Base-by-base conservation (phyloP, 441 rosid genomes). In the Syzygium syzygioides region DNA sequence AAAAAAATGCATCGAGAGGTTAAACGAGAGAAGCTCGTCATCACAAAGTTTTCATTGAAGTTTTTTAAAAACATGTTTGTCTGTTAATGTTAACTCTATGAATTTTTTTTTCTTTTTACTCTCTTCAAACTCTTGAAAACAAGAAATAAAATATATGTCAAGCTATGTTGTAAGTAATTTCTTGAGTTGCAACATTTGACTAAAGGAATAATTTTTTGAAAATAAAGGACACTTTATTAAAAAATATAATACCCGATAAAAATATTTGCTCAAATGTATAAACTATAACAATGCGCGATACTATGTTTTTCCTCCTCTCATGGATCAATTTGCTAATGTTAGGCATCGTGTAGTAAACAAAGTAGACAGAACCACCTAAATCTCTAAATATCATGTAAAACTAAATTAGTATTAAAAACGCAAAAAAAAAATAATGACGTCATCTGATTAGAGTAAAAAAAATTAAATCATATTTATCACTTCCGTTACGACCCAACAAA, bases 391-490 rank as follows among this genome's bases (percentile, higher is more conserved):
- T 2, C 20, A 17, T 2, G 41, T 30, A 66, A 62, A 62, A 14
- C 8, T n/a, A n/a, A n/a, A 14, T 62, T 62, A 8, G 30, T 62
- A 60, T 6, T 14, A 14, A n/a, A 3, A 62, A 62, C 1, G 23
- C 6, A 55, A 8, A 18, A 55, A 19, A 19, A 1, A 56, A 56
- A 57, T 25, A 25, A 57, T 2, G 3, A 6, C 0, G 0, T 25
- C n/a, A 10, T 57, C 1, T 57, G 0, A 26, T 1, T 26, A 0
- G 3, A 25, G 2, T 25, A 1, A 26, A 59, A 25, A 25, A 57
- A 57, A 57, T 57, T 25, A 25, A 14, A 10, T 0, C 2, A 57
- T 10, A 59, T 52, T 12, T 52, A 52, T 53, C 30, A 59, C 30
- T 59, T 0, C 1, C 17, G 12, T 28, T 26, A 59, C 66, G 28